These are phyloP conservation scores for Boletus subluridellus DNA, from an alignment of 1,284 basidiomycete genomes.

Conservation along the genomic window DNA sequence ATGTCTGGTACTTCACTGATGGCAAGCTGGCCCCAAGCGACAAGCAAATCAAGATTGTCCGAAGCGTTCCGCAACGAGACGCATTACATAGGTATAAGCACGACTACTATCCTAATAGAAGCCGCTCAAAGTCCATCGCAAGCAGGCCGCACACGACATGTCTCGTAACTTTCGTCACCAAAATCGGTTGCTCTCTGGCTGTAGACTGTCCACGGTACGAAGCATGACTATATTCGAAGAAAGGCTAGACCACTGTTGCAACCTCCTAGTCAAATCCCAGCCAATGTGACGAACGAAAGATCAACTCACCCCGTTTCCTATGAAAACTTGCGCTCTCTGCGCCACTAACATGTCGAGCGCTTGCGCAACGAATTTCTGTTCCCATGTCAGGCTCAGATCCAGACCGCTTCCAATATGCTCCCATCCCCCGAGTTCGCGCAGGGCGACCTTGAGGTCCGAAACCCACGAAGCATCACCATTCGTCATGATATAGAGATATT, in stretches of 20 bases:
- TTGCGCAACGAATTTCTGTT: conserved; percentile 40
- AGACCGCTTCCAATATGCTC: conserved; percentile 28
- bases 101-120: neutral
- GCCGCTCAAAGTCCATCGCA: neutral
- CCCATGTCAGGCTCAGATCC: conserved; percentile 37
- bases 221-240: conserved; percentile 52
- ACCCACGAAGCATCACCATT: conserved; percentile 49
- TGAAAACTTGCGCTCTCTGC: conserved; percentile 41
- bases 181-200: conserved; percentile 27
- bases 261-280: neutral
- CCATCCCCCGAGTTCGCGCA: conserved; percentile 34
- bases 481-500: conserved; percentile 52
- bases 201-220: conserved; percentile 33
- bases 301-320: conserved; percentile 40
- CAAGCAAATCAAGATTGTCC: neutral
- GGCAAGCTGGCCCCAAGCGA: neutral
- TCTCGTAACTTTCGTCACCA: conserved; percentile 12
- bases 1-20: neutral
- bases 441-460: conserved; percentile 40
- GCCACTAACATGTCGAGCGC: conserved; percentile 46
- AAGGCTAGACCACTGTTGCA: conserved; percentile 50
- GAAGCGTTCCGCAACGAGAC: neutral
- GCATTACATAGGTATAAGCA: neutral
- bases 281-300: neutral
- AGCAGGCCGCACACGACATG: neutral